Evolutionary conservation across 2,329 filamentous ascomycete species (phyloP), one percentile per base, ranked within the genome.

Genomic region (Helminthosporium solani): DNA sequence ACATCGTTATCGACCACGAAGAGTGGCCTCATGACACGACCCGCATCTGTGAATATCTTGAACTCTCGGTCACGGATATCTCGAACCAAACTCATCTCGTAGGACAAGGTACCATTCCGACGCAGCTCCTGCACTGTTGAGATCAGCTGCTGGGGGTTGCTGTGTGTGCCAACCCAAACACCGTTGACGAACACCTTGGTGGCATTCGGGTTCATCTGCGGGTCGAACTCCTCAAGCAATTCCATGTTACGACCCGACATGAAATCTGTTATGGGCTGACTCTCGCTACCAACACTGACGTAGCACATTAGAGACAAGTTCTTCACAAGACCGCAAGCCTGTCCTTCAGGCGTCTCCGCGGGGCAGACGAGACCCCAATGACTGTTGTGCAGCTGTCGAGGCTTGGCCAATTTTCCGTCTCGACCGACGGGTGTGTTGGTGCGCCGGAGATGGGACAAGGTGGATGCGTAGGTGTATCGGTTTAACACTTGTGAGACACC

Each of bases 121-220:
- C 90, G 85, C 42, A 95, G 80, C 42, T 86, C 81, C 61, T 87
- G 80, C 35, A 96, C 87, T 44, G 87, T 84, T 46, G 81, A 82
- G 23, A 96, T 90, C 33, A 99, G 80, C 60, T 91, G 84, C 57
- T 88, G 86, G 8, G 94, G 89, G 60, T 96, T 90, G 56, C 89
- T 84, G 64, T 96, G 90, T 12, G 97, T 87, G 72, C 94, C 95
- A 37, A 97, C 91, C 95, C 95, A 99, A 4, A 92, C 90, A 69
- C 94, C 94, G 64, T 99, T 97, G 60, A 99, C 87, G 63, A 99
- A 99, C 37, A 99, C 87, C 76, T 99, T 99, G 42, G 94, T 99
- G 5, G 92, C 91, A 63, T 95, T 88, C 0, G 92, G 92, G 44
- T 90, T 92, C 42, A 72, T 66, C 28, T 73, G 68, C 3, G 74